These are phyloP conservation scores for Podospora fimiseda DNA, from an alignment of 495 filamentous ascomycete species.

Conservation along the genomic window DNA sequence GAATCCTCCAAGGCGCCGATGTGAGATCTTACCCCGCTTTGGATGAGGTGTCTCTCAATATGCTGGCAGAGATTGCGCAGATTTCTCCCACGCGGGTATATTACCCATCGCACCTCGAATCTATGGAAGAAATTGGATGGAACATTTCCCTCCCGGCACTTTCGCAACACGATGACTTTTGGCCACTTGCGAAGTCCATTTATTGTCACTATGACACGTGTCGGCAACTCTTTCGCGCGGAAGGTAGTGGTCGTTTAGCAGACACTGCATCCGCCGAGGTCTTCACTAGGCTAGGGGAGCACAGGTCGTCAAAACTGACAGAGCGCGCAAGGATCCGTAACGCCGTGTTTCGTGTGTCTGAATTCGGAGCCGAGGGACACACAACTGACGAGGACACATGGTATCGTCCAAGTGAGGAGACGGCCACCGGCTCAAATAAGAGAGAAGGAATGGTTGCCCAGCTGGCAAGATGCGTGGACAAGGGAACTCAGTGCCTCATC, in stretches of 20 bases:
- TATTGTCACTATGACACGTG: not conserved
- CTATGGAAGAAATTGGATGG: slow-evolving; percentile 29
- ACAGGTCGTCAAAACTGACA: slow-evolving; percentile 19
- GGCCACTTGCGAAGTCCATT: slow-evolving; percentile 2
- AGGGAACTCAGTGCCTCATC: not conserved
- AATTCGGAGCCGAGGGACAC: slow-evolving; percentile 49
- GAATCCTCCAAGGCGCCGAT: slow-evolving; percentile 43
- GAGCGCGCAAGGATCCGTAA: slow-evolving; percentile 41
- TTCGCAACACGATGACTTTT: slow-evolving; percentile 49
- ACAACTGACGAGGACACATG: slow-evolving; percentile 27
- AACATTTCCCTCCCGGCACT: slow-evolving; percentile 30
- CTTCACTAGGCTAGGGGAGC: not conserved
- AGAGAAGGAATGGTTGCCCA: not conserved
- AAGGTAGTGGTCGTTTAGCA: not conserved
- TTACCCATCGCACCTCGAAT: slow-evolving; percentile 20
- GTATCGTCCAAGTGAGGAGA: slow-evolving; percentile 17
- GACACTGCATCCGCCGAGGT: too few species aligned
- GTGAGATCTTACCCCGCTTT: slow-evolving; percentile 46
- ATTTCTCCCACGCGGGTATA: slow-evolving; percentile 45
- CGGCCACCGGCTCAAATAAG: not conserved
- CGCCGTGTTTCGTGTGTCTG: slow-evolving; percentile 40
- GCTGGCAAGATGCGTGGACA: not conserved
- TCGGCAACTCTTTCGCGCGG: not conserved
- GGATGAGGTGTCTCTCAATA: slow-evolving; percentile 28
- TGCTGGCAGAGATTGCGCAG: slow-evolving; percentile 40